Evolutionary conservation across 2,329 filamentous ascomycete species (phyloP).

Genomic region (Nothophaeocryptopus gaeumannii): DNA sequence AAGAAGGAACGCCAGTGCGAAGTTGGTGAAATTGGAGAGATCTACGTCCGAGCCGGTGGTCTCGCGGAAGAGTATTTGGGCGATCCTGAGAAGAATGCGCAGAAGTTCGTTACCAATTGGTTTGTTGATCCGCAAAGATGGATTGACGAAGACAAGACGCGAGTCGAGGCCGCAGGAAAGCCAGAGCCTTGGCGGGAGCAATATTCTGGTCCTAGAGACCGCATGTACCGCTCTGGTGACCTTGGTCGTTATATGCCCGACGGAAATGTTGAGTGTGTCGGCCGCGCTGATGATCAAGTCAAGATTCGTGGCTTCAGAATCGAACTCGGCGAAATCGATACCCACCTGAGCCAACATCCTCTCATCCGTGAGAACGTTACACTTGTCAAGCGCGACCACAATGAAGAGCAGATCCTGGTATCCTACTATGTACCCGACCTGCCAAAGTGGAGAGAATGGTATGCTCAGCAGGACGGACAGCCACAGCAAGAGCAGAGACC

Average conservation of each 20-base stretch:
- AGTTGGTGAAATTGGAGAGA: constrained; percentile 79
- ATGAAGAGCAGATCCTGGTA: constrained; percentile 81
- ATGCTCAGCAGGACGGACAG: constrained; percentile 45
- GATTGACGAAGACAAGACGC: constrained; percentile 61
- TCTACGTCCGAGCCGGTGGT: constrained; percentile 77
- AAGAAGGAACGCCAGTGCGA: constrained; percentile 68
- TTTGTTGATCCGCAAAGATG: constrained; percentile 74
- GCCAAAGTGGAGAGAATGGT: constrained; percentile 68
- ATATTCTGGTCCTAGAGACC: constrained; percentile 78
- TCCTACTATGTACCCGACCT: constrained; percentile 87
- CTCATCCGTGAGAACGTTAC: constrained; percentile 83
- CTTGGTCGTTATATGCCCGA: constrained; percentile 70
- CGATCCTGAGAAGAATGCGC: constrained; percentile 59
- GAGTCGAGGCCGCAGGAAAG: constrained; percentile 45
- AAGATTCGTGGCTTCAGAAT: constrained; percentile 97
- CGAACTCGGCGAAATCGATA: constrained; percentile 90
- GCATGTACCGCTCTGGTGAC: constrained; percentile 84
- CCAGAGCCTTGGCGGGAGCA: constrained; percentile 73
- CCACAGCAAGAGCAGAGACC: constrained; percentile 18
- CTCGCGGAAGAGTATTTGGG: constrained; percentile 78
- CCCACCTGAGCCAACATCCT: constrained; percentile 69
- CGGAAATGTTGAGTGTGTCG: constrained; percentile 73
- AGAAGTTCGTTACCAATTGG: constrained; percentile 84
- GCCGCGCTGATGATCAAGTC: constrained; percentile 82
- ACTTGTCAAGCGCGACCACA: constrained; percentile 74